Evolutionary conservation across 2,329 filamentous ascomycete species (phyloP).

Genomic region (Dryadomyces quercivorus): DNA sequence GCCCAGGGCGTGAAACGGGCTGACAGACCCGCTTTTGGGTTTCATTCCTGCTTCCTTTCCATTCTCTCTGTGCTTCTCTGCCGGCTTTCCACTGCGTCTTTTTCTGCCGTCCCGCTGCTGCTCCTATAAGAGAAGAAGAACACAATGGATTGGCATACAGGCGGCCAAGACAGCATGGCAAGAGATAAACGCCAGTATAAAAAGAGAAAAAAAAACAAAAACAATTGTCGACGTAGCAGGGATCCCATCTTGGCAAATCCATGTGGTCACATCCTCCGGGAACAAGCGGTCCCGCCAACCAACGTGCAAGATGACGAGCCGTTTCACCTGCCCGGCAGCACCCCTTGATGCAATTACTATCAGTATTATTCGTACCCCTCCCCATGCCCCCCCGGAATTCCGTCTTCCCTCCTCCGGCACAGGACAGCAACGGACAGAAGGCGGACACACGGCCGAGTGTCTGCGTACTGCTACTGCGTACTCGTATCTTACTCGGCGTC

Average conservation of each 20-base stretch:
- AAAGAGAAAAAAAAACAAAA: too few species aligned
- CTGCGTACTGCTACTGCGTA: too few species aligned
- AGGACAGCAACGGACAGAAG: not conserved
- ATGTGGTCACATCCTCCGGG: too few species aligned
- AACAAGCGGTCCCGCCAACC: not conserved
- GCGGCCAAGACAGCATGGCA: slow-evolving; percentile 7
- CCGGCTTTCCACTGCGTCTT: not conserved
- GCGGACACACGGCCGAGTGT: not conserved
- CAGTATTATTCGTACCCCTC: not conserved
- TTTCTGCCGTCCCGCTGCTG: not conserved
- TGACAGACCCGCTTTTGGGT: not conserved
- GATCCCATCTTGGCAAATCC: too few species aligned
- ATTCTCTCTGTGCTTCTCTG: not conserved
- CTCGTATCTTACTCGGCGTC: too few species aligned
- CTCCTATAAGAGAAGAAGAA: not conserved
- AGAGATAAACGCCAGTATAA: too few species aligned
- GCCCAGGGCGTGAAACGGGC: not conserved
- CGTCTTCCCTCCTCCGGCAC: too few species aligned
- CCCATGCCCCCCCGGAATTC: too few species aligned
- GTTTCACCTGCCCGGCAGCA: not conserved
- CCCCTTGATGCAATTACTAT: not conserved
- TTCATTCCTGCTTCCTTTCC: not conserved
- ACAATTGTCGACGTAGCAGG: too few species aligned
- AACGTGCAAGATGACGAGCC: not conserved
- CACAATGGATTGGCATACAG: slow-evolving; percentile 6